Evolutionary conservation across 768 basidiomycete genomes (phyloP).

Genomic region (Russula emetica): DNA sequence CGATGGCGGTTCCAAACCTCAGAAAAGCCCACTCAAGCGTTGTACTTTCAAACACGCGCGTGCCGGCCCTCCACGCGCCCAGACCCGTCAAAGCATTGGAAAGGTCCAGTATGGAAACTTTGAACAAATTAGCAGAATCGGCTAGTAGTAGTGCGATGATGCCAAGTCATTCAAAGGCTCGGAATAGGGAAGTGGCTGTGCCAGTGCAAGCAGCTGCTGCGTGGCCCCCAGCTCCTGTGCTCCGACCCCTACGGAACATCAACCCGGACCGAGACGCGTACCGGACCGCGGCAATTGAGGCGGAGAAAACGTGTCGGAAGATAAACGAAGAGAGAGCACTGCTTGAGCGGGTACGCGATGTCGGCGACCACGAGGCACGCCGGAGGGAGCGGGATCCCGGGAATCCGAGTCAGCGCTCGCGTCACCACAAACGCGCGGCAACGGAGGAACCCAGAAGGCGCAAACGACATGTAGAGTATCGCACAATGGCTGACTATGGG

Average conservation of each 20-base stretch:
- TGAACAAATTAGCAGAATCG: neutral
- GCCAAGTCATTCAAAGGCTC: neutral
- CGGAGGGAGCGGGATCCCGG: constrained; percentile 3
- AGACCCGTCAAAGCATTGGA: constrained; percentile 3
- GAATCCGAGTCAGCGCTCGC: constrained; percentile 3
- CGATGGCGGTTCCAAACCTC: neutral
- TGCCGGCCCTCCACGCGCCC: constrained; percentile 10
- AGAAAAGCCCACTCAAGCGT: constrained; percentile 20
- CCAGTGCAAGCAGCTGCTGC: neutral
- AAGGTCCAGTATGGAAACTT: neutral
- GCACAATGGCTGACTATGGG: constrained; percentile 10
- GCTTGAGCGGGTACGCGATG: constrained; percentile 5
- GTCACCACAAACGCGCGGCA: constrained; percentile 16
- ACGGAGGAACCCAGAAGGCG: constrained; percentile 15
- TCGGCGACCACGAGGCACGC: neutral
- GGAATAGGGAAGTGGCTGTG: neutral
- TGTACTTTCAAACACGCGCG: neutral
- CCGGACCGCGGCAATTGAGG: constrained; percentile 3
- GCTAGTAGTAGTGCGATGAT: neutral
- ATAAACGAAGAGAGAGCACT: constrained; percentile 9
- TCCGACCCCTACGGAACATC: neutral
- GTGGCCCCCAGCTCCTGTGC: constrained; percentile 18
- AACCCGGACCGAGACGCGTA: constrained; percentile 10
- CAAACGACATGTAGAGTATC: constrained; percentile 17
- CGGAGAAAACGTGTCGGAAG: neutral